Base-by-base conservation (phyloP, 257 asterid genomes). In the Buddleja alternifolia region DNA sequence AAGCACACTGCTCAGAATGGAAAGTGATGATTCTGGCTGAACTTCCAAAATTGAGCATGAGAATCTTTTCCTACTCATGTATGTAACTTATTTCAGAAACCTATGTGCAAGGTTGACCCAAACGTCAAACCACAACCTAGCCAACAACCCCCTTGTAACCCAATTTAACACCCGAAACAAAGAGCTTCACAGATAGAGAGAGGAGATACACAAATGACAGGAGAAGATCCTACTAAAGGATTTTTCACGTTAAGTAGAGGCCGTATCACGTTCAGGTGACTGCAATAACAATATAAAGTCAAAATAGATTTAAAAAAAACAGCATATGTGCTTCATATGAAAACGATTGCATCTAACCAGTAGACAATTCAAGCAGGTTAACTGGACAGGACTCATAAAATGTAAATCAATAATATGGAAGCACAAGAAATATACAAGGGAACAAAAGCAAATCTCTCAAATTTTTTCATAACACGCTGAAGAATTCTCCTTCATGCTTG, bases 321-420 rank as follows among this genome's bases (percentile, higher is more conserved):
- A 21, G 21, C 51, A n/a, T 7, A 47, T 16, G 45, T 4, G 32
- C 23, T 21, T 52, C 53, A 34, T 34, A 54, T 3, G 34, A 29
- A 63, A 60, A 36, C 25, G 53, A 25, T 23, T 55, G 62, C 40
- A 48, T 41, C 47, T 21, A 11, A 40, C 23, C 34, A 36, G 12
- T 3, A 17, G 42, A 29, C 34, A 21, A 67, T n/a, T 36, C 17
- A 67, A 60, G 57, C 65, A 52, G 51, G 23, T 68, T 20, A 67
- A 41, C 21, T 7, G 24, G 9, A 25, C 23, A 40, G 7, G 39
- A 66, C 24, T 11, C 20, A 41, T 17, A 41, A 42, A 54, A 41
- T 39, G 41, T 15, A n/a, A 17, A 45, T 41, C 19, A 10, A 48
- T 32, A 55, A 66, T 7, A 24, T 17, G 15, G 53, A 16, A 17